phyloP scores from a whole-genome alignment of 805 yeast species.

The Kurtzmaniella fragi region DNA sequence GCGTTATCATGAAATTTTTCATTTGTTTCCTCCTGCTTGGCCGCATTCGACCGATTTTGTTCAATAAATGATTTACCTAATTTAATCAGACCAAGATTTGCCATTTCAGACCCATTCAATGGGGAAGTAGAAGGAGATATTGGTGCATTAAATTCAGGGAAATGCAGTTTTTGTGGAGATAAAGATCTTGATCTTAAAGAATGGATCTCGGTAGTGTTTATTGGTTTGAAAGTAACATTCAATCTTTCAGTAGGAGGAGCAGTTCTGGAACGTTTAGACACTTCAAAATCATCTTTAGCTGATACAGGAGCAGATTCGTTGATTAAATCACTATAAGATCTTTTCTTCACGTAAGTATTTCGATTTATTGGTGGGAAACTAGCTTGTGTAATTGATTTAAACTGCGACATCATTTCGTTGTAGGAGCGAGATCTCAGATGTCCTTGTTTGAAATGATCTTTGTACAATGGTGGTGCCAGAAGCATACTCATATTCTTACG shows the following conservation, averaged over 20 bases:
- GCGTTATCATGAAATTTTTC: not conserved
- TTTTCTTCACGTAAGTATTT: constrained; percentile 14
- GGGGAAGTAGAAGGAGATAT: constrained; percentile 2
- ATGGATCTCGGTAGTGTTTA: constrained; percentile 1
- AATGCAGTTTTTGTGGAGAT: constrained; percentile 15
- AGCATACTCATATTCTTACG: constrained; percentile 23
- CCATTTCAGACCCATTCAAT: too few species aligned
- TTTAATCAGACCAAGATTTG: not conserved
- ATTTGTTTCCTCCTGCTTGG: not conserved
- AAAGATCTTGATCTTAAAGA: constrained; percentile 20
- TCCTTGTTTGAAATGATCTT: constrained; percentile 22
- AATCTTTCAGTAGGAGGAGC: constrained; percentile 35
- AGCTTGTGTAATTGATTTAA: constrained; percentile 14
- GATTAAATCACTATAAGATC: constrained; percentile 23
- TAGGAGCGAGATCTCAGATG: constrained; percentile 31
- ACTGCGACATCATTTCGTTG: constrained; percentile 25
- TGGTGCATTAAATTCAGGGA: not conserved
- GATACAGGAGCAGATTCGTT: constrained; percentile 5
- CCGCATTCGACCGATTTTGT: not conserved
- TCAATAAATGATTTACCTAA: constrained; percentile 1
- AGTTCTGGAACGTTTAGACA: constrained; percentile 36
- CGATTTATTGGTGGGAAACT: constrained; percentile 5
- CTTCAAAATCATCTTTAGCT: constrained; percentile 5
- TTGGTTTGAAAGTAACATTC: not conserved
- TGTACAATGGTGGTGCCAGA: constrained; percentile 25